Evolutionary conservation across 495 filamentous ascomycete species (phyloP).

Genomic region (Podospora bellae-mahoneyi): DNA sequence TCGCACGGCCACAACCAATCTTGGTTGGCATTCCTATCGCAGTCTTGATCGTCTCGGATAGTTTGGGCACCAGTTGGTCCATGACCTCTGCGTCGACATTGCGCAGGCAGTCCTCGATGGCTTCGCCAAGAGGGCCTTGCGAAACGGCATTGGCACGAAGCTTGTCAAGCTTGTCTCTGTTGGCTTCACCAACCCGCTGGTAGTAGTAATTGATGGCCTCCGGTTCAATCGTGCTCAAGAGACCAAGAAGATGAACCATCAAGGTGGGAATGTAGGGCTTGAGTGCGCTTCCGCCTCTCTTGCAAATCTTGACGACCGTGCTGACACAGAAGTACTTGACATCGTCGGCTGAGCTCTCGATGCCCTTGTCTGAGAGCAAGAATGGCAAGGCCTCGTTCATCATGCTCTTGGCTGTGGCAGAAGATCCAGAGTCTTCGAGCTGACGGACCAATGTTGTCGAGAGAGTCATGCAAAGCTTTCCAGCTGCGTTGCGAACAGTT

Average conservation of each 20-base stretch:
- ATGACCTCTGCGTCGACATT: conserved; percentile 75
- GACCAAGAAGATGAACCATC: conserved; percentile 71
- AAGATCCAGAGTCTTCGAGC: conserved; percentile 74
- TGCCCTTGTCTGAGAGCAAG: conserved; percentile 78
- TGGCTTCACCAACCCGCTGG: conserved; percentile 82
- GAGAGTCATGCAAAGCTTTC: conserved; percentile 75
- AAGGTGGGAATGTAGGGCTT: conserved; percentile 77
- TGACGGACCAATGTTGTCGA: conserved; percentile 78
- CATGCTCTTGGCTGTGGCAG: conserved; percentile 69
- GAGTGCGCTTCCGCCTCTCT: conserved; percentile 70
- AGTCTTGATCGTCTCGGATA: conserved; percentile 76
- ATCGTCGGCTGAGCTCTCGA: conserved; percentile 82
- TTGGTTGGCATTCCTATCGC: conserved; percentile 90
- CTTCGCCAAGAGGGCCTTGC: conserved; percentile 87
- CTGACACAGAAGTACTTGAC: conserved; percentile 70
- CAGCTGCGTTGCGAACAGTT: conserved; percentile 75
- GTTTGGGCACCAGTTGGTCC: conserved; percentile 61
- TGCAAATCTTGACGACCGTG: conserved; percentile 82
- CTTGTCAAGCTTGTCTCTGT: conserved; percentile 81
- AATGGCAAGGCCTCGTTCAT: conserved; percentile 83
- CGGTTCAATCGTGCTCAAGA: conserved; percentile 81
- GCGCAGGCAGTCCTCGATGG: conserved; percentile 85
- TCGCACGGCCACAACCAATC: conserved; percentile 79
- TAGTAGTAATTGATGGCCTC: conserved; percentile 88
- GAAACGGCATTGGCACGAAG: conserved; percentile 74